Evolutionary conservation across 2,329 filamentous ascomycete genomes (phyloP).

Genomic region (Colletotrichum lupini): DNA sequence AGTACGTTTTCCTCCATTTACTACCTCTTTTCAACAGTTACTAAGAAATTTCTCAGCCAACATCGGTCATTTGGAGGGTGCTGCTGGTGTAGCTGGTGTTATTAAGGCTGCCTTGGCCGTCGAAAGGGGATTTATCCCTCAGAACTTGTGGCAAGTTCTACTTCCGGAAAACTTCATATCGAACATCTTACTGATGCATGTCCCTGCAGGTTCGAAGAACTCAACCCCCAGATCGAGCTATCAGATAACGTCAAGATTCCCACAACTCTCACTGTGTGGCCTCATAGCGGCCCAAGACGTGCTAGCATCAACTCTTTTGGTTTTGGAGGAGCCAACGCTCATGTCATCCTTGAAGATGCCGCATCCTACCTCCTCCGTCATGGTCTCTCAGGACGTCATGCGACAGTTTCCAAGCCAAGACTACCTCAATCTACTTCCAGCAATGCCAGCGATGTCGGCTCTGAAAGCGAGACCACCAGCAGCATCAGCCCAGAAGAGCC

Average conservation of each 20-base stretch:
- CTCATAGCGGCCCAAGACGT: slow-evolving; percentile 25
- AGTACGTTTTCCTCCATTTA: slow-evolving; percentile 31
- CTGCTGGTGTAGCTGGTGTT: slow-evolving; percentile 62
- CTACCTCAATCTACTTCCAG: neutral
- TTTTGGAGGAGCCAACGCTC: slow-evolving; percentile 57
- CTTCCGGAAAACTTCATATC: neutral
- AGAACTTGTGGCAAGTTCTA: slow-evolving; percentile 46
- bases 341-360: slow-evolving; percentile 50
- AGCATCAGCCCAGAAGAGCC: neutral
- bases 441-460: neutral
- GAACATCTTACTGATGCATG: neutral
- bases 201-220: slow-evolving; percentile 34
- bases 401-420: neutral
- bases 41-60: slow-evolving; percentile 46
- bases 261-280: slow-evolving; percentile 17
- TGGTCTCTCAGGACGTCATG: slow-evolving; percentile 23
- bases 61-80: slow-evolving; percentile 64
- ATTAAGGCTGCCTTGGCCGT: slow-evolving; percentile 63
- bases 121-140: slow-evolving; percentile 61
- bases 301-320: slow-evolving; percentile 55
- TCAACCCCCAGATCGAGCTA: slow-evolving; percentile 41
- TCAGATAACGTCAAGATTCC: slow-evolving; percentile 33
- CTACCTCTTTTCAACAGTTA: no score
- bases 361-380: slow-evolving; percentile 28
- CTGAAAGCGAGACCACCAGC: slow-evolving; percentile 14